Evolutionary conservation across 495 filamentous ascomycete genomes (phyloP).

Genomic region (Rostrohypoxylon terebratum): DNA sequence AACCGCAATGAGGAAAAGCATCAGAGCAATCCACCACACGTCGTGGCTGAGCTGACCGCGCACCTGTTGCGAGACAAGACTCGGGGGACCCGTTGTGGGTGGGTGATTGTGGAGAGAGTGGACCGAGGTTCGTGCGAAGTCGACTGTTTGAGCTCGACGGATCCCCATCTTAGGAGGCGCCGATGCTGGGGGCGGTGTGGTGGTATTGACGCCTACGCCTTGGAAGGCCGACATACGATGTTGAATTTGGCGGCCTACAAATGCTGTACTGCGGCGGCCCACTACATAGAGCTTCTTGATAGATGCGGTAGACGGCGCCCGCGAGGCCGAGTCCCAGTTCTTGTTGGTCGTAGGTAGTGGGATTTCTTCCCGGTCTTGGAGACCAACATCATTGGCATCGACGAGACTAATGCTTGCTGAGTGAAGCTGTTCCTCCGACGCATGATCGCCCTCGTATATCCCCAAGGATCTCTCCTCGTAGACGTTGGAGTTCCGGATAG

Average conservation of each 20-base stretch:
- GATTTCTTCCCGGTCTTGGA: conserved; percentile 26
- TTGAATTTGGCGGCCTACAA: conserved; percentile 46
- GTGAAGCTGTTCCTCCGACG: conserved; percentile 48
- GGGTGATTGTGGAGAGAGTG: conserved; percentile 43
- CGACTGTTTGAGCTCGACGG: conserved; percentile 36
- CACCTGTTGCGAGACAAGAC: conserved; percentile 71
- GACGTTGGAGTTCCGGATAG: conserved; percentile 66
- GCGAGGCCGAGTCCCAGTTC: conserved; percentile 37
- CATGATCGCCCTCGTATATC: conserved; percentile 65
- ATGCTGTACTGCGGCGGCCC: conserved; percentile 46
- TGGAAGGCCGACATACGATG: conserved; percentile 44
- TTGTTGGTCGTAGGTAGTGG: conserved; percentile 26
- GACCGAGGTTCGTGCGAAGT: conserved; percentile 40
- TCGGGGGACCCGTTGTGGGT: conserved; percentile 29
- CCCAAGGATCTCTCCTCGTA: conserved; percentile 70
- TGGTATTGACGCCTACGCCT: conserved; percentile 41
- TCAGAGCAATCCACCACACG: conserved; percentile 83
- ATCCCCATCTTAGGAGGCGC: conserved; percentile 29
- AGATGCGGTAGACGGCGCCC: conserved; percentile 30
- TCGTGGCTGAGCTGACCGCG: conserved; percentile 87
- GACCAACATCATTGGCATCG: conserved; percentile 25
- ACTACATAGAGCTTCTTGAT: conserved; percentile 40
- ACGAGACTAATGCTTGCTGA: conserved; percentile 44
- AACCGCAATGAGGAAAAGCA: conserved; percentile 75
- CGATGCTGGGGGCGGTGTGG: conserved; percentile 3